phyloP scores from a whole-genome alignment of 768 basidiomycete species.

The Coprinopsis sp. region DNA sequence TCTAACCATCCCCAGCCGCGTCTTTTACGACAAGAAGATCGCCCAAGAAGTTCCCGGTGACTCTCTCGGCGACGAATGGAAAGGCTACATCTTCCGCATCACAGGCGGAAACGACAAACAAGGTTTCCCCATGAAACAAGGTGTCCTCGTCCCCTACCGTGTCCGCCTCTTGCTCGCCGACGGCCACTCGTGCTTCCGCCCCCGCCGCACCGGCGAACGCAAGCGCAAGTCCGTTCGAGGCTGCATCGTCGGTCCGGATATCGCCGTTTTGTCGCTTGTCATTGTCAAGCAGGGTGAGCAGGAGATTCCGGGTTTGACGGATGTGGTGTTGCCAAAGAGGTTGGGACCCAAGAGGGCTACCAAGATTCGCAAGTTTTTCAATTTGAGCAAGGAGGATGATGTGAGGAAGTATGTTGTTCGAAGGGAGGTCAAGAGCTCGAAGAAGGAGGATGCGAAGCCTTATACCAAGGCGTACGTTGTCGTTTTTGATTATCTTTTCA shows the following conservation, averaged over 20 bases:
- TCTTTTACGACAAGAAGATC: conserved; percentile 98
- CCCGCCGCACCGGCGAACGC: conserved; percentile 89
- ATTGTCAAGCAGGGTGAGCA: conserved; percentile 94
- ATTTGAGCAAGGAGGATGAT: conserved; percentile 96
- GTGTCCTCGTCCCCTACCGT: conserved; percentile 92
- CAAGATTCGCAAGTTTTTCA: conserved; percentile 97
- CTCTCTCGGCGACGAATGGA: conserved; percentile 91
- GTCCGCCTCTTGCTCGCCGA: conserved; percentile 90
- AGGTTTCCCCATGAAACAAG: conserved; percentile 99
- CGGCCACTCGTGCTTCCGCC: conserved; percentile 97
- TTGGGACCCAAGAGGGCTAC: conserved; percentile 97
- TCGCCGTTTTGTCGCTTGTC: conserved; percentile 88
- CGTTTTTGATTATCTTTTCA: neutral
- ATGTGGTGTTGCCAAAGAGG: conserved; percentile 88
- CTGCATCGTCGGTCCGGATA: conserved; percentile 96
- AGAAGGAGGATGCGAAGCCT: conserved; percentile 89
- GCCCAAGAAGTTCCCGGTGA: conserved; percentile 91
- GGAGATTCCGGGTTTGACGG: conserved; percentile 89
- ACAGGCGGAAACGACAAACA: conserved; percentile 99
- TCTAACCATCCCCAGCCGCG: conserved; percentile 49
- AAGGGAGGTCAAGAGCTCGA: conserved; percentile 81
- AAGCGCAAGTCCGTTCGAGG: conserved; percentile 99
- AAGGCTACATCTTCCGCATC: conserved; percentile 95
- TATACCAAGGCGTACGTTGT: conserved; percentile 90
- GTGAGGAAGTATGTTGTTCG: conserved; percentile 96